Evolutionary conservation across 768 basidiomycete species (phyloP), one percentile per base, ranked within the genome.

Genomic region (Podaxis mareebaensis): DNA sequence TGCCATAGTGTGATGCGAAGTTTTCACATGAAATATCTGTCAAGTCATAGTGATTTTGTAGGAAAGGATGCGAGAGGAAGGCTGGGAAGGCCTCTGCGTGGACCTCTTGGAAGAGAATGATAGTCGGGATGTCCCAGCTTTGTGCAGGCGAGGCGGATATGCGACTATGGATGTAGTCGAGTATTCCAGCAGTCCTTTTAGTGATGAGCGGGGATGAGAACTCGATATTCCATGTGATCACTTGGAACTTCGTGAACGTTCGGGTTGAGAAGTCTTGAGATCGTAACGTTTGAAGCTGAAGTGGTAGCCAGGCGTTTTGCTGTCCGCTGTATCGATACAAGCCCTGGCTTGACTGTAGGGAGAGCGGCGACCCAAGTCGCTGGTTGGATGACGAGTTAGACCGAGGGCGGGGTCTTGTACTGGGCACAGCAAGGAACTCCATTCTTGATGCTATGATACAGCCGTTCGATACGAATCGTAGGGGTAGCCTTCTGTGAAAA

Each of bases 101-200:
- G 44, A 62, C 61, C 46, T 62, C 61, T 38, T 62, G 61, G 28
- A 62, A 53, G 15, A 62, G 54, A 13, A 62, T 54, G 61, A 62
- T 55, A 33, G 53, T 55, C 7, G 61, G 61, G 28, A 55, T 46
- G 11, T 24, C 39, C 13, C 36, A n/a, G 4, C 13, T 39, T 44
- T 55, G 53, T 17, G 53, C 13, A 22, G 11, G 12, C 10, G 46
- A 52, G 40, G 12, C 20, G 22, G 33, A n/a, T 10, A 44, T 15
- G 13, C 53, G 44, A 17, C 22, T 55, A 36, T 36, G 20, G n/a
- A 62, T 46, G 33, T 62, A 55, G 7, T 56, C 42, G 10, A 62
- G 44, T 22, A 62, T 62, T 8, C 42, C 61, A 15, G 20, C 48
- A 30, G 61, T 56, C 53, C 61, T 62, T 26, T 62, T n/a, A 17